Conservation (phyloP, 768 basidiomycete species). For the Lentinus tigrinus region DNA sequence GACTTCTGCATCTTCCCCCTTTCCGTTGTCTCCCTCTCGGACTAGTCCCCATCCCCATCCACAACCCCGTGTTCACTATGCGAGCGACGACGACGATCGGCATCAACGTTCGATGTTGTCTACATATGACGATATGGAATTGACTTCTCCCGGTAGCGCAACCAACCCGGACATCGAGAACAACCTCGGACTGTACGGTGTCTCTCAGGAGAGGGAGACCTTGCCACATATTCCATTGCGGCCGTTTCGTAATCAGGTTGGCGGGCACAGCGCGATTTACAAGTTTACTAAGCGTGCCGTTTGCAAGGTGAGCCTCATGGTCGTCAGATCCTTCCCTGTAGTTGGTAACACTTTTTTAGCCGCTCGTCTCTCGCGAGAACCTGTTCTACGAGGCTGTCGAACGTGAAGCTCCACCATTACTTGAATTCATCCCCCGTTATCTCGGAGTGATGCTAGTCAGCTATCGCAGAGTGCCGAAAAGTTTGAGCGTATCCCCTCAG, state of each 20-base stretch:
- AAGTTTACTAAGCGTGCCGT: constrained; percentile 97
- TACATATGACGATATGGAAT: constrained; percentile 20
- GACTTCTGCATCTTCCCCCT: constrained; percentile 45
- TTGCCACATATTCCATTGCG: constrained; percentile 88
- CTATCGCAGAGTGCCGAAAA: constrained; percentile 70
- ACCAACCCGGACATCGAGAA: constrained; percentile 37
- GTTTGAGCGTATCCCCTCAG: constrained; percentile 13
- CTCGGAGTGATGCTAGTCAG: constrained; percentile 98
- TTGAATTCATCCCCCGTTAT: constrained; percentile 96
- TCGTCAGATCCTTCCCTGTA: constrained; percentile 24
- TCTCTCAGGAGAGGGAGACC: constrained; percentile 58
- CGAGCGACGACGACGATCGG: constrained; percentile 33
- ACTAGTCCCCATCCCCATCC: constrained; percentile 32
- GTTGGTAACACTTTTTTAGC: constrained; percentile 47
- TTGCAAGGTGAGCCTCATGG: constrained; percentile 67
- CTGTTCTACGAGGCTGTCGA: constrained; percentile 98
- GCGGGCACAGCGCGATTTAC: constrained; percentile 96
- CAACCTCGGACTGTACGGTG: constrained; percentile 34
- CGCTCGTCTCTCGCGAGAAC: constrained; percentile 94
- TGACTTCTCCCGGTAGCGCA: constrained; percentile 16
- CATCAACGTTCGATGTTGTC: constrained; percentile 21
- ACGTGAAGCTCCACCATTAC: constrained; percentile 85
- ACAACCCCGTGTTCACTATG: constrained; percentile 27
- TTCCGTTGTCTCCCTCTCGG: constrained; percentile 33
- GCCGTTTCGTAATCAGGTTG: constrained; percentile 97